phyloP scores from a whole-genome alignment of 2,329 filamentous ascomycete species.

The Polytolypa hystricis region DNA sequence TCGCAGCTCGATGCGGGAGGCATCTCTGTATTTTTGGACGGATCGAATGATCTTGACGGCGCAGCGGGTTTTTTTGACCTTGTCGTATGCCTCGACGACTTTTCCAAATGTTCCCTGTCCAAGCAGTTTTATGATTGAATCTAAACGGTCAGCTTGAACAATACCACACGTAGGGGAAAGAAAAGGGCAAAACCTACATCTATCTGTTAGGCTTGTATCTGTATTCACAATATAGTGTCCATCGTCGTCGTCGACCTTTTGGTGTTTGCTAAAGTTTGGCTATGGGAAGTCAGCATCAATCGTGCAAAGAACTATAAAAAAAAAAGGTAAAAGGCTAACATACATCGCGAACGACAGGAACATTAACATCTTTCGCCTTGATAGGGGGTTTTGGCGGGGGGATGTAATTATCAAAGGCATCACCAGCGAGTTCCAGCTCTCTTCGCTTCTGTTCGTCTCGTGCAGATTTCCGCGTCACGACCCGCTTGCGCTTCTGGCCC shows the following conservation, averaged over 20 bases:
- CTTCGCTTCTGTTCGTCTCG: conserved; percentile 72
- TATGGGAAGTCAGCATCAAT: too few relatives aligned
- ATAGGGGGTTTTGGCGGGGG: conserved; percentile 80
- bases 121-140: conserved; percentile 77
- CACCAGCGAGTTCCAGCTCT: conserved; percentile 58
- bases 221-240: conserved; percentile 92
- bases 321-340: conserved; percentile 19
- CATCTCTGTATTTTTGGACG: conserved; percentile 95
- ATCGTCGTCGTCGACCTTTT: conserved; percentile 89
- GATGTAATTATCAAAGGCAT: conserved; percentile 67
- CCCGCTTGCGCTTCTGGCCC: conserved; percentile 84
- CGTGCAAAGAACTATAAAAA: too few relatives aligned
- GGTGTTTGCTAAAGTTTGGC: conserved; percentile 40
- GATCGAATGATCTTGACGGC: conserved; percentile 98
- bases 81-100: conserved; percentile 85
- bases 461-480: conserved; percentile 61
- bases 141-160: conserved; percentile 36
- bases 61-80: conserved; percentile 63
- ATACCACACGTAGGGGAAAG: neutral
- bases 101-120: conserved; percentile 98
- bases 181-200: conserved; percentile 56
- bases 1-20: conserved; percentile 84
- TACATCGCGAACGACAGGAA: conserved; percentile 50
- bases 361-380: conserved; percentile 71
- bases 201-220: conserved; percentile 72